phyloP scores from a whole-genome alignment of 345 rosid genomes.

The Syzygium aqueum region DNA sequence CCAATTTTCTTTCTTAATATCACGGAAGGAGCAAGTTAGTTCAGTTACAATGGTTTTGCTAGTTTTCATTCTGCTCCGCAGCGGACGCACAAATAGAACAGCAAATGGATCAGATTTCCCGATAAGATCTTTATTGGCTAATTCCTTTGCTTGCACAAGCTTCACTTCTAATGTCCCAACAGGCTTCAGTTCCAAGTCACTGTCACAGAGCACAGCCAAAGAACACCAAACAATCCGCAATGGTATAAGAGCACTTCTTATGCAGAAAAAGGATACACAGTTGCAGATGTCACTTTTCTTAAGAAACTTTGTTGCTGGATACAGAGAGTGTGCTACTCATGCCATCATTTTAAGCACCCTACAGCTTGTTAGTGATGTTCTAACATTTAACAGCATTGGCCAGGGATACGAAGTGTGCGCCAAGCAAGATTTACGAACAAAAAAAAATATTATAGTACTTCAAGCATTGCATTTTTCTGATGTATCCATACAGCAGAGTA shows the following conservation, averaged over 20 bases:
- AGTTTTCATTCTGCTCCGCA: conserved; percentile 53
- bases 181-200: conserved; percentile 81
- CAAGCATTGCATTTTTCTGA: background rate
- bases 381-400: background rate
- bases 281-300: background rate
- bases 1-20: background rate
- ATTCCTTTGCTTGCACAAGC: conserved; percentile 81
- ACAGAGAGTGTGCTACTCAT: background rate
- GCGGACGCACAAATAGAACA: conserved; percentile 66
- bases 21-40: background rate
- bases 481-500: background rate
- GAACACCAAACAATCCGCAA: background rate
- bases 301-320: background rate
- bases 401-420: background rate
- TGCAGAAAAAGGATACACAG: background rate
- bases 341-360: background rate
- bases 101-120: conserved; percentile 96
- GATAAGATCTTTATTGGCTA: conserved; percentile 72
- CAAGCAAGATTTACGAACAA: background rate
- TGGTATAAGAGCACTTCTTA: background rate
- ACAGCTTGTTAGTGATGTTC: background rate
- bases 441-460: background rate
- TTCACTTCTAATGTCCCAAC: conserved; percentile 86
- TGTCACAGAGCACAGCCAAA: conserved; percentile 6
- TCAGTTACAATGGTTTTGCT: conserved; percentile 70